Evolutionary conservation across 2,329 filamentous ascomycete species (phyloP).

Genomic region (Elsinoe fawcettii): DNA sequence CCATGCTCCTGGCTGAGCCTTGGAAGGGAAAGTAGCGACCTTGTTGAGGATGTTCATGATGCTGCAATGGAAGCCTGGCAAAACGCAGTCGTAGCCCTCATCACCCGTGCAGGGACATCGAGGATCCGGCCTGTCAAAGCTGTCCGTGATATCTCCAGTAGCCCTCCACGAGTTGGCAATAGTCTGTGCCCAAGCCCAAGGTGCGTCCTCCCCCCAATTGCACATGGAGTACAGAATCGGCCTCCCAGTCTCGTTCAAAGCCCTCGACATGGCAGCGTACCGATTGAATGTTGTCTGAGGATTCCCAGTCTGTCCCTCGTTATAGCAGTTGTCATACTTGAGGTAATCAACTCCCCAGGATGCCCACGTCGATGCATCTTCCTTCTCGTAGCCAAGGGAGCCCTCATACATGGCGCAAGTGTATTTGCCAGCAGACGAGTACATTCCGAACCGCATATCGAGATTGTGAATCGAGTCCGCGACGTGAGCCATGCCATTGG

Average conservation of each 20-base stretch:
- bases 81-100: slow-evolving; percentile 35
- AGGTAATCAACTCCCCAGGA: slow-evolving; percentile 46
- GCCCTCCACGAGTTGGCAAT: slow-evolving; percentile 43
- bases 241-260: slow-evolving; percentile 40
- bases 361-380: slow-evolving; percentile 47
- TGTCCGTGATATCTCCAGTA: slow-evolving; percentile 41
- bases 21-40: slow-evolving; percentile 35
- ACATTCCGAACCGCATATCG: slow-evolving; percentile 48
- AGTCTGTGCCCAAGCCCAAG: slow-evolving; percentile 44
- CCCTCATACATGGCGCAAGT: slow-evolving; percentile 30
- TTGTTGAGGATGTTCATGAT: slow-evolving; percentile 46
- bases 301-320: slow-evolving; percentile 44
- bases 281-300: slow-evolving; percentile 39
- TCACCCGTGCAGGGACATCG: slow-evolving; percentile 36
- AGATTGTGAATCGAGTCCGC: slow-evolving; percentile 42
- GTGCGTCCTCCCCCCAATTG: slow-evolving; percentile 17
- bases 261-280: slow-evolving; percentile 43
- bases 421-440: slow-evolving; percentile 41
- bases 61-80: slow-evolving; percentile 42
- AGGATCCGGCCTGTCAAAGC: slow-evolving; percentile 37
- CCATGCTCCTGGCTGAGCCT: slow-evolving; percentile 38
- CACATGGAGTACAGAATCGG: slow-evolving; percentile 39
- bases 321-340: slow-evolving; percentile 50
- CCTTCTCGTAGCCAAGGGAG: slow-evolving; percentile 43
- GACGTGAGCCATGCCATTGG: slow-evolving; percentile 41